Percentiles rank a stretch among this genome's conserved stretches.
Conservation (phyloP, 1,139 yeast species). For the Yamadazyma membranifaciens region DNA sequence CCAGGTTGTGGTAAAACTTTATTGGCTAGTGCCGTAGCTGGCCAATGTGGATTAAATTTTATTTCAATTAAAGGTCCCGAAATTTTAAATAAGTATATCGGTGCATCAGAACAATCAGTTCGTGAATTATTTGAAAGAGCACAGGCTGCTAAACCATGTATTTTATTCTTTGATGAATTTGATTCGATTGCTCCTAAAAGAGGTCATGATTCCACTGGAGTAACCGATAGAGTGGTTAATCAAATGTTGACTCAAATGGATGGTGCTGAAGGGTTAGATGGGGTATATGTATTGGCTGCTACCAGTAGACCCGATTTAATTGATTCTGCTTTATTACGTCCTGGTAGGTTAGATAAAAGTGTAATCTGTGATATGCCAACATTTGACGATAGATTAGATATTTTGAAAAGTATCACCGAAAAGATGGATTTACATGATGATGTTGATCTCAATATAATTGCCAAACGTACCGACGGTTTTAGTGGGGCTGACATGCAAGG, state of each 20-base stretch:
- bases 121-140: slow-evolving; percentile 93
- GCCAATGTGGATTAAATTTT: slow-evolving; percentile 91
- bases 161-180: slow-evolving; percentile 91
- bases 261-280: slow-evolving; percentile 97
- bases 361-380: slow-evolving; percentile 87
- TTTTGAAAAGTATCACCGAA: slow-evolving; percentile 59
- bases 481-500: slow-evolving; percentile 98
- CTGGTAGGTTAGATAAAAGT: slow-evolving; percentile 93
- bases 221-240: slow-evolving; percentile 95
- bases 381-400: slow-evolving; percentile 68
- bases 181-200: slow-evolving; percentile 97
- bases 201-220: slow-evolving; percentile 98
- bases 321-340: slow-evolving; percentile 91
- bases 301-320: slow-evolving; percentile 94
- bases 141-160: slow-evolving; percentile 91
- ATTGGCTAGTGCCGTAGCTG: slow-evolving; percentile 90
- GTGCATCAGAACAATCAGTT: slow-evolving; percentile 95
- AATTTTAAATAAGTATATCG: slow-evolving; percentile 90
- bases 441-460: slow-evolving; percentile 56
- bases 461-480: slow-evolving; percentile 66
- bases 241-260: slow-evolving; percentile 98
- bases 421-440: slow-evolving; percentile 52
- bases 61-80: slow-evolving; percentile 97
- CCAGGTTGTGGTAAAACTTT: slow-evolving; percentile 98
- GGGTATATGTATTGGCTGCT: slow-evolving; percentile 95